Evolutionary conservation across 352 stramenopile genomes (phyloP), one percentile per base, ranked within the genome.

Genomic region (Thalassiosira allenii): DNA sequence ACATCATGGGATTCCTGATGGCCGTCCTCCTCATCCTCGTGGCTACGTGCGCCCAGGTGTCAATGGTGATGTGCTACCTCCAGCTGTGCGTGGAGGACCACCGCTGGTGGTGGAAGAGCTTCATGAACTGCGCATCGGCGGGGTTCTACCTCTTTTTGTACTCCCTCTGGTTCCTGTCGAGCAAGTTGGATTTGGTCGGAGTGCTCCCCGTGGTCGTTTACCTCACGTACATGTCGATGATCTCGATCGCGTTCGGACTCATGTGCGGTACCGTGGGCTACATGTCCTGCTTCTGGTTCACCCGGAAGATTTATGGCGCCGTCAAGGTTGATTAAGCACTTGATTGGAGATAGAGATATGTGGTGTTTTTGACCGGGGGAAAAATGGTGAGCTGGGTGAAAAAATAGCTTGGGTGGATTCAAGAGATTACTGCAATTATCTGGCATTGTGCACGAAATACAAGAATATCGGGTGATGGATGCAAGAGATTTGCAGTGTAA

Each of bases 11-110:
- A 58, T 99, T 99, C 86, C 90, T 99, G 47, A 97, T 99, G 79
- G 96, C 98, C 58, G 97, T 99, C 53, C 88, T 99, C 52, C 70
- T 99, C 30, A 99, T 99, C 79, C 90, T 99, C 33, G 91, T 98
- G 12, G 94, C 97, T 17, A 99, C 98, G 25, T 99, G 97, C 84
- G 97, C 97, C 0, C 96, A 99, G 87, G 98, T 99, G 43, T 97
- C 96, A 37, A 97, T 99, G 62, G 97, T 99, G 23, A 98, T 99
- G 95, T 99, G 96, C 86, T 99, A 99, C 95, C 98, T 99, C 84
- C 97, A 99, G 91, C 93, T 99, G 5, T 99, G 97, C 73, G 96
- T 94, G 53, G 98, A 99, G 91, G 98, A 99, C 93, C 99, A 99
- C 91, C 96, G 95, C 76, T 99, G 96, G 96, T 98, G 96, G 96